A percentile compares a stretch with the other conserved stretches of the same genome.
Evolutionary conservation across 495 filamentous ascomycete species (phyloP).

Genomic region (Daldinia vernicosa): DNA sequence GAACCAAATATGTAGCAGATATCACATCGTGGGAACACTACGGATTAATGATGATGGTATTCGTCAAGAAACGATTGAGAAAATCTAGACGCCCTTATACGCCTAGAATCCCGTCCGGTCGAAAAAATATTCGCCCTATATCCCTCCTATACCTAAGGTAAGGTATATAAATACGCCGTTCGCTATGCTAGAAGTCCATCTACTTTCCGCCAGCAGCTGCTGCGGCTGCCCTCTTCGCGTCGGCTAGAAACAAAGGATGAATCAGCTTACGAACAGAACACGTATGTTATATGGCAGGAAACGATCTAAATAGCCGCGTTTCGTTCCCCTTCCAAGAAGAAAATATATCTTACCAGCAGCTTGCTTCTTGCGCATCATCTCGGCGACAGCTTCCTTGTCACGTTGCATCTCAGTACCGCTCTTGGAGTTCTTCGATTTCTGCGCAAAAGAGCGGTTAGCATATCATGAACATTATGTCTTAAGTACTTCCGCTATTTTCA

Average conservation of each 20-base stretch:
- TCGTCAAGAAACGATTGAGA: conserved; percentile 24
- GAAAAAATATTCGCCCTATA: conserved; percentile 27
- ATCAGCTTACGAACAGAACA: conserved; percentile 6
- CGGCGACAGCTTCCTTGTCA: conserved; percentile 78
- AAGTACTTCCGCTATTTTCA: neutral
- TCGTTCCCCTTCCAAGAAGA: neutral
- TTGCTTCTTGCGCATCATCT: conserved; percentile 93
- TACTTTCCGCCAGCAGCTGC: conserved; percentile 47
- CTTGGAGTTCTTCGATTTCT: conserved; percentile 70
- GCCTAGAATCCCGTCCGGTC: conserved; percentile 30
- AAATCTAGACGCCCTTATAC: conserved; percentile 36
- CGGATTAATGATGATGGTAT: neutral
- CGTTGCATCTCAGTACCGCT: conserved; percentile 74
- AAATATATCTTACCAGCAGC: conserved; percentile 67
- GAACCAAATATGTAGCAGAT: neutral
- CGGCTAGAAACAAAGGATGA: conserved; percentile 47
- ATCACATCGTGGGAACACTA: neutral
- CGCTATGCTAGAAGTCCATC: neutral
- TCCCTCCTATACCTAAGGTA: conserved; percentile 1
- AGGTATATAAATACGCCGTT: conserved; percentile 3
- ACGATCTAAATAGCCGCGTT: neutral
- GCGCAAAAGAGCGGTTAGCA: conserved; percentile 33
- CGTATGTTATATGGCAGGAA: neutral
- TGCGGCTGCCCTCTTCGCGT: conserved; percentile 57
- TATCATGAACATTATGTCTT: neutral